Percentiles rank a stretch among this genome's conserved stretches.
These are phyloP conservation scores for Emmonsiellopsis sp. DNA, from an alignment of 2,329 filamentous ascomycete genomes.

Conservation along the genomic window DNA sequence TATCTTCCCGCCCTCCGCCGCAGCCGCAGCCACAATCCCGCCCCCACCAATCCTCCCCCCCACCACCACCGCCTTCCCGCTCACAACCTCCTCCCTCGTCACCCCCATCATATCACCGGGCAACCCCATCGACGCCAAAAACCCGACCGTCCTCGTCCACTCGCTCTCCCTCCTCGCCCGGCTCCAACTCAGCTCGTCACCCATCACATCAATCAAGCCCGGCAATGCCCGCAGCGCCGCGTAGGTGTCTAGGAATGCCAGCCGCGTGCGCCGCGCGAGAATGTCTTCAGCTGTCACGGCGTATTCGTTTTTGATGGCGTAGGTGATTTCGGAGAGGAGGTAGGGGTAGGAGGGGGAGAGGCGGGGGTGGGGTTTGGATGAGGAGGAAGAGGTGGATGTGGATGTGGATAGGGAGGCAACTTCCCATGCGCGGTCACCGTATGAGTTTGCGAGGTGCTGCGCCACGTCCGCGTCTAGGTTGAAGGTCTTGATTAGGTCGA, in stretches of 20 bases:
- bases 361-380: slow-evolving; percentile 68
- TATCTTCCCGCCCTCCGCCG: neutral
- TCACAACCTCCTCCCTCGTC: slow-evolving; percentile 4
- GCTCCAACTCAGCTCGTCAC: slow-evolving; percentile 62
- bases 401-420: slow-evolving; percentile 61
- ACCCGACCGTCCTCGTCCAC: slow-evolving; percentile 55
- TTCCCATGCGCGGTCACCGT: slow-evolving; percentile 74
- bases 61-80: neutral
- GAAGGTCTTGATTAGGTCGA: slow-evolving; percentile 75
- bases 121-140: slow-evolving; percentile 20
- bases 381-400: slow-evolving; percentile 58
- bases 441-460: slow-evolving; percentile 66
- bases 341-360: slow-evolving; percentile 67
- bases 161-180: slow-evolving; percentile 55
- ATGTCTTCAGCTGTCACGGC: slow-evolving; percentile 73
- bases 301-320: slow-evolving; percentile 68
- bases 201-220: slow-evolving; percentile 70
- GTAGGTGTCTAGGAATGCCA: slow-evolving; percentile 74
- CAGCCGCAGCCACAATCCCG: neutral
- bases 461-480: slow-evolving; percentile 73
- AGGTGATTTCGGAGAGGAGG: slow-evolving; percentile 71
- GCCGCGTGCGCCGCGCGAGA: slow-evolving; percentile 61
- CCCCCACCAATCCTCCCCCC: neutral
- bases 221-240: slow-evolving; percentile 69
- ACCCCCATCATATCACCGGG: slow-evolving; percentile 1